Evolutionary conservation across 2,329 filamentous ascomycete genomes (phyloP).

Genomic region (Aspergillus ochraceoroseus): DNA sequence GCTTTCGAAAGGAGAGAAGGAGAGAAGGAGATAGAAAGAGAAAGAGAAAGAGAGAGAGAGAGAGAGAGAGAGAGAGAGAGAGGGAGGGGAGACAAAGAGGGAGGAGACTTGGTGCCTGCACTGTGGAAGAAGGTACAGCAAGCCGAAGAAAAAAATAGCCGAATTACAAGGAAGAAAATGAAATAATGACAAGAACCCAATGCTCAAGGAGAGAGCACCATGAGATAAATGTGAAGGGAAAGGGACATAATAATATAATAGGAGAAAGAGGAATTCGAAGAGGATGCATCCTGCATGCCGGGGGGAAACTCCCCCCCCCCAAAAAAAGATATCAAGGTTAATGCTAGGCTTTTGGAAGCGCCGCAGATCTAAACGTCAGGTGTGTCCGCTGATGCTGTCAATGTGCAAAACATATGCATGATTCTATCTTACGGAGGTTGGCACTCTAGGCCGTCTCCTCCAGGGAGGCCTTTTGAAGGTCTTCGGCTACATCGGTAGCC

Average conservation of each 20-base stretch:
- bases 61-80: constrained; percentile 1
- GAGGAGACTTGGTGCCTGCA: too few species aligned
- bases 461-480: constrained; percentile 57
- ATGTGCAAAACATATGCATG: constrained; percentile 18
- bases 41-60: constrained; percentile 1
- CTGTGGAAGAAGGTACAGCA: constrained; percentile 8
- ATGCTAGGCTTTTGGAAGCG: constrained; percentile 25
- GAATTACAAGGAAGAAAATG: constrained; percentile 15
- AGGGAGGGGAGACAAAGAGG: constrained; percentile 1
- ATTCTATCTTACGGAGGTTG: constrained; percentile 12
- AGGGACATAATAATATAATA: constrained; percentile 9
- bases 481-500: constrained; percentile 55
- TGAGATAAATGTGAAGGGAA: constrained; percentile 1
- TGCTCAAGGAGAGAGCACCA: background rate
- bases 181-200: constrained; percentile 11
- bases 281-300: too few species aligned
- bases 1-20: constrained; percentile 5
- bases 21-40: background rate
- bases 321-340: constrained; percentile 15
- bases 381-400: constrained; percentile 20
- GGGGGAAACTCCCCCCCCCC: too few species aligned
- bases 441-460: constrained; percentile 49
- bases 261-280: constrained; percentile 16
- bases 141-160: constrained; percentile 6
- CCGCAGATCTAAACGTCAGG: constrained; percentile 21